A percentile compares a stretch with the other conserved stretches of the same genome.
Evolutionary conservation across 2,329 filamentous ascomycete species (phyloP).

Genomic region (Chalaropsis ovoidea): DNA sequence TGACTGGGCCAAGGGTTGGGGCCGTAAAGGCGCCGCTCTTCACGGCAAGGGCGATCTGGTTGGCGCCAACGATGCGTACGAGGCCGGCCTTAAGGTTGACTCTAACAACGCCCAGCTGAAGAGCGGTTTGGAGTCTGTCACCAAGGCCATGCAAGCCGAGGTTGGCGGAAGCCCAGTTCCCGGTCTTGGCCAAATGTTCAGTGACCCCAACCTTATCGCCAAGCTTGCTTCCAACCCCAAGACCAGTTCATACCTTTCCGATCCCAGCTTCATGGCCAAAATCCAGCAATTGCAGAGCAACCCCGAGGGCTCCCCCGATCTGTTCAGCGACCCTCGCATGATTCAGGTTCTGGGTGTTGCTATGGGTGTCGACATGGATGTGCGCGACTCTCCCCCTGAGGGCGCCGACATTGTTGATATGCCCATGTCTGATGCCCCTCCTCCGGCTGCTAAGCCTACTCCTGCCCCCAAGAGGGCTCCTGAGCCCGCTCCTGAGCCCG

Average conservation of each 20-base stretch:
- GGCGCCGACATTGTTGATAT: constrained; percentile 48
- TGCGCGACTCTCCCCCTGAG: constrained; percentile 33
- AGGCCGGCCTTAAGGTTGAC: constrained; percentile 88
- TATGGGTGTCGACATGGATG: constrained; percentile 81
- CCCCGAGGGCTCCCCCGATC: constrained; percentile 64
- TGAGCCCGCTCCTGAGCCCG: constrained; percentile 48
- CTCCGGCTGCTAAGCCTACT: constrained; percentile 36
- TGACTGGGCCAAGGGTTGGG: constrained; percentile 96
- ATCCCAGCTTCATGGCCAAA: constrained; percentile 82
- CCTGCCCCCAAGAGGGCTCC: constrained; percentile 35
- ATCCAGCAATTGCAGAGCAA: constrained; percentile 72
- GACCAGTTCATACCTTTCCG: constrained; percentile 69
- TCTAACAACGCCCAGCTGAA: constrained; percentile 87
- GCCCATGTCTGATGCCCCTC: constrained; percentile 61
- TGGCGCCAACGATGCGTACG: constrained; percentile 78
- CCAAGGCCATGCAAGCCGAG: constrained; percentile 68
- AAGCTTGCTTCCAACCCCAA: constrained; percentile 94
- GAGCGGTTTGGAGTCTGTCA: constrained; percentile 71
- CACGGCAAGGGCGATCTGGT: constrained; percentile 81
- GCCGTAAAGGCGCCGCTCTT: constrained; percentile 80
- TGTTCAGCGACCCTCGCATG: constrained; percentile 85
- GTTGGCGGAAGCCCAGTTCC: constrained; percentile 44
- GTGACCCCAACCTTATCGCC: constrained; percentile 75
- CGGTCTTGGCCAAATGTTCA: constrained; percentile 87
- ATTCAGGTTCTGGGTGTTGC: constrained; percentile 88